Evolutionary conservation across 306 rosid genomes (phyloP).

Genomic region (Hylodesmum podocarpum): DNA sequence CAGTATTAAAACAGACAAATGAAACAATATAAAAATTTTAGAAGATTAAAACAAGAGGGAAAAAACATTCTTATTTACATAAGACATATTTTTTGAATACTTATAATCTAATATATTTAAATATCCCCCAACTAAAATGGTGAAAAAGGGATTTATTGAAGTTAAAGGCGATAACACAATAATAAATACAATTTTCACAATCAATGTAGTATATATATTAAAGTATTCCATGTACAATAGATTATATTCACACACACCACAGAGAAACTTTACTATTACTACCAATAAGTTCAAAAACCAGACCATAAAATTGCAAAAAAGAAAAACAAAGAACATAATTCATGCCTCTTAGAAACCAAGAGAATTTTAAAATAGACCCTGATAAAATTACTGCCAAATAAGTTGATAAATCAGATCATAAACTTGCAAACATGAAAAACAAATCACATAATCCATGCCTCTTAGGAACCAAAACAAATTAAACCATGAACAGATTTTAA

Average conservation of each 20-base stretch:
- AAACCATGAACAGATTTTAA: background rate
- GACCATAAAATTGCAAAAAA: background rate
- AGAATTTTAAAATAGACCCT: background rate
- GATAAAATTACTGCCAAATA: background rate
- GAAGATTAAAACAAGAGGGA: background rate
- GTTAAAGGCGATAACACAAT: background rate
- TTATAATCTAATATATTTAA: background rate
- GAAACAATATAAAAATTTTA: background rate
- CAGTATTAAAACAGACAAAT: background rate
- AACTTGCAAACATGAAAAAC: background rate
- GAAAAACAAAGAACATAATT: background rate
- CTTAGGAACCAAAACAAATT: background rate
- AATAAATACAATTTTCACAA: background rate
- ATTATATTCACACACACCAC: background rate
- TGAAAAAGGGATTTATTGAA: background rate
- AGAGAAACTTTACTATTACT: background rate
- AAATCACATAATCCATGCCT: background rate
- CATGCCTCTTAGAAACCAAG: background rate
- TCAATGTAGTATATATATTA: background rate
- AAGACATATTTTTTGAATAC: background rate
- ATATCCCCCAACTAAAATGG: background rate
- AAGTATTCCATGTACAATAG: background rate
- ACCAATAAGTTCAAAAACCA: background rate
- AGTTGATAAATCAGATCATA: background rate
- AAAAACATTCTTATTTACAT: background rate